Base-by-base conservation (phyloP, 805 yeast species). In the Aciculoconidium aculeatum region DNA sequence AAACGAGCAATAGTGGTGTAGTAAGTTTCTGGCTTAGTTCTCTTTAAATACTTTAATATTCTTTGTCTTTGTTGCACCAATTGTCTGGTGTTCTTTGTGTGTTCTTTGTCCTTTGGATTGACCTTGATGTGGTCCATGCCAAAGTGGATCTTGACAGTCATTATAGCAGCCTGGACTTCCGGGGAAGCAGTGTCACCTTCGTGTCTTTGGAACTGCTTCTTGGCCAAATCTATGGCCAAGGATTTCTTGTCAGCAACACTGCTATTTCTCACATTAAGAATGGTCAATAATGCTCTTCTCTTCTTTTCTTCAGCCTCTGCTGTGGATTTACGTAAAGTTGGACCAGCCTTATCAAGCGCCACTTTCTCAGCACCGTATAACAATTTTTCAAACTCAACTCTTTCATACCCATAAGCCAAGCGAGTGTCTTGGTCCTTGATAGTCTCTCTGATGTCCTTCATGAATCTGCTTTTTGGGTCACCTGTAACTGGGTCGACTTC, bases 161-260 rank as follows among this genome's bases (percentile, higher is more conserved):
- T 61, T 15, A 84, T 71, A 3, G 96, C 97, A 2, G 97, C 96
- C 58, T 88, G 96, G 15, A 88, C 96, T 59, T 90, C 97, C 31
- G 94, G 77, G 2, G 95, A 84, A 3, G 95, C 96, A 1, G 96
- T 84, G 53, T 92, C 97, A 31, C 95, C 95, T 25, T 78, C 86
- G 40, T 71, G 68, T 47, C 95, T 70, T 44, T 75, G 77, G 55
- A 90, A 88, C 59, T 90, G 96, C 43, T 71, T 60, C 28, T 75
- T 67, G 1, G 96, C 96, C 25, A 80, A 53, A 25, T 59, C 58
- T 2, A 75, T 63, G 16, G 85, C 81, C 41, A 73, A 52, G 40
- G 74, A 72, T 45, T 69, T 63, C 34, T 66, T 64, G 39, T 83
- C 87, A 11, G 57, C 51, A 29, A 69, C 68, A 41, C 69, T 67